Conservation (phyloP, 2,329 filamentous ascomycete genomes). For the Penicillium psychrosexuale region DNA sequence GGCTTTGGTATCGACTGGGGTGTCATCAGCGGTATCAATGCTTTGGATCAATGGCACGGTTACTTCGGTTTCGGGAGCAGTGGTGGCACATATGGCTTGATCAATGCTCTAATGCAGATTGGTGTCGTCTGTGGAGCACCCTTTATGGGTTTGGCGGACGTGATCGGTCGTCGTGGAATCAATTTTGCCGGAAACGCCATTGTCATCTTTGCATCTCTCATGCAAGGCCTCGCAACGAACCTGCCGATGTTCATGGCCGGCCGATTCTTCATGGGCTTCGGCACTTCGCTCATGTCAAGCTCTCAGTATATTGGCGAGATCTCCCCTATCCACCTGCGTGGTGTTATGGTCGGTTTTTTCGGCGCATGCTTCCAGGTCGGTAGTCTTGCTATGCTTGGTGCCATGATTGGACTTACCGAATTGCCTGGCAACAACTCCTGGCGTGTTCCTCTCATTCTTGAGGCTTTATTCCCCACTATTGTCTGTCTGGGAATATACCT, state of each 20-base stretch:
- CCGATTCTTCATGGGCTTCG: slow-evolving; percentile 40
- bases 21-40: slow-evolving; percentile 49
- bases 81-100: slow-evolving; percentile 42
- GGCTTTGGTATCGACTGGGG: slow-evolving; percentile 52
- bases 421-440: slow-evolving; percentile 40
- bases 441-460: slow-evolving; percentile 45
- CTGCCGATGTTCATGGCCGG: slow-evolving; percentile 39
- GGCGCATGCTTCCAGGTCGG: slow-evolving; percentile 49
- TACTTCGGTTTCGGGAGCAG: slow-evolving; percentile 45
- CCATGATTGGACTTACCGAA: slow-evolving; percentile 44
- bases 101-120: slow-evolving; percentile 51
- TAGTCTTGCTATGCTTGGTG: slow-evolving; percentile 42
- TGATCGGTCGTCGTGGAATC: slow-evolving; percentile 52
- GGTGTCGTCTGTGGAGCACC: slow-evolving; percentile 50
- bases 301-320: slow-evolving; percentile 43
- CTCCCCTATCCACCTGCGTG: slow-evolving; percentile 34
- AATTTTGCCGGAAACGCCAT: slow-evolving; percentile 48
- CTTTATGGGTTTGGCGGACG: slow-evolving; percentile 51
- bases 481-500: slow-evolving; percentile 46
- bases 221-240: slow-evolving; percentile 34
- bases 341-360: slow-evolving; percentile 49
- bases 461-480: slow-evolving; percentile 48
- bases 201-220: slow-evolving; percentile 45
- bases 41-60: slow-evolving; percentile 42
- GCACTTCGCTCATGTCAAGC: slow-evolving; percentile 37